These are phyloP conservation scores for Clonostachys chloroleuca DNA, from an alignment of 2,329 filamentous ascomycete genomes.

Conservation along the genomic window DNA sequence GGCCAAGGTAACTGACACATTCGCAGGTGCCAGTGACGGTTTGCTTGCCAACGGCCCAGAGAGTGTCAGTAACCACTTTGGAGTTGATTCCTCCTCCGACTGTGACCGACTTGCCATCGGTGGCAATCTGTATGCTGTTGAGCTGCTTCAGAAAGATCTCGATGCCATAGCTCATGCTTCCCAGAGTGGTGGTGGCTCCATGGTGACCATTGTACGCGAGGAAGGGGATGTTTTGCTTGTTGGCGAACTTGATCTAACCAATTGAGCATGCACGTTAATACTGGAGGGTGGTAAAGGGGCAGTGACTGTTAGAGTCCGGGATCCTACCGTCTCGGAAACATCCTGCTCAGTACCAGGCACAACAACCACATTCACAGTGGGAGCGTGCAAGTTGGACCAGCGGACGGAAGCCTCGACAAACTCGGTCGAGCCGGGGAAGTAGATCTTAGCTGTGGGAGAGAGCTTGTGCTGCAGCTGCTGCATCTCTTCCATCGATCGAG, in stretches of 20 bases:
- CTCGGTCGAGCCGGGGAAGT: conserved; percentile 30
- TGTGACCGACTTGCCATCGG: conserved; percentile 37
- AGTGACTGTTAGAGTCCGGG: not conserved
- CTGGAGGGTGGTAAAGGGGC: not conserved
- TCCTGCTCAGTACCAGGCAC: conserved; percentile 41
- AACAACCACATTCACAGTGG: conserved; percentile 38
- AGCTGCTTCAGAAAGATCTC: conserved; percentile 42
- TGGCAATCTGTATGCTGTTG: conserved; percentile 31
- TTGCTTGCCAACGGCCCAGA: conserved; percentile 48
- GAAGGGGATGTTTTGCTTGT: conserved; percentile 39
- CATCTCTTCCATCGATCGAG: no score
- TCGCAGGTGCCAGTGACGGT: conserved; percentile 47
- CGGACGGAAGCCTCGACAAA: conserved; percentile 31
- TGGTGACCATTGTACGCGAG: conserved; percentile 48
- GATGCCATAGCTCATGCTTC: conserved; percentile 41
- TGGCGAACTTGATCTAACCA: conserved; percentile 34
- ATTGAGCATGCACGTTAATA: not conserved
- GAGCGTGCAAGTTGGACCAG: conserved; percentile 38
- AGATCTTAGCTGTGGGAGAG: conserved; percentile 32
- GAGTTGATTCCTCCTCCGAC: conserved; percentile 41
- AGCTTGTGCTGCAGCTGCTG: conserved; percentile 11
- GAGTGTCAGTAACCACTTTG: conserved; percentile 37
- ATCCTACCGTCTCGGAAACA: conserved; percentile 37
- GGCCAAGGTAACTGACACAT: conserved; percentile 42
- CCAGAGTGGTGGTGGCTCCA: conserved; percentile 42